Evolutionary conservation across 2,329 filamentous ascomycete species (phyloP).

Genomic region (Calonectria pauciramosa): DNA sequence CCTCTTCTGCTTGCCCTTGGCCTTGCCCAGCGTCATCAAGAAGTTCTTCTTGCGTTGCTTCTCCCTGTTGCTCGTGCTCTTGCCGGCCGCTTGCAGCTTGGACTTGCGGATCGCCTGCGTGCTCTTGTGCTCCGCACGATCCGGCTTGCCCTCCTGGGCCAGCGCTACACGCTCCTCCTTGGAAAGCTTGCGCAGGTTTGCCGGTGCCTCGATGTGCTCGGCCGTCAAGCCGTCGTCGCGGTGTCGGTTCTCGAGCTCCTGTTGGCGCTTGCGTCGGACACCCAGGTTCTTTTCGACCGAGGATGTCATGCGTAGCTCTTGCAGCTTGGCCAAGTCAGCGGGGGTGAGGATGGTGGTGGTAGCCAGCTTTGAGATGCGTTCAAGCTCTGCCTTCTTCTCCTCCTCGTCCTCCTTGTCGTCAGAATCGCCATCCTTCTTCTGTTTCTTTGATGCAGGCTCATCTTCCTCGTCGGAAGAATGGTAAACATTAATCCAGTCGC

Average conservation of each 20-base stretch:
- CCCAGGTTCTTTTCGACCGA: conserved; percentile 76
- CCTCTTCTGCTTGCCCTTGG: conserved; percentile 94
- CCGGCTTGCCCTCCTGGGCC: conserved; percentile 85
- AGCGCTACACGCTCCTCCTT: conserved; percentile 91
- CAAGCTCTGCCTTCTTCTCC: conserved; percentile 59
- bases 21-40: conserved; percentile 97
- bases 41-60: conserved; percentile 99
- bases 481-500: conserved; percentile 93
- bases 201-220: conserved; percentile 90
- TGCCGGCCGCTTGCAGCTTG: conserved; percentile 89
- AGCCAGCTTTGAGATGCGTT: conserved; percentile 80
- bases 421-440: conserved; percentile 48
- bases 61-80: conserved; percentile 97
- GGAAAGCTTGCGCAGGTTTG: conserved; percentile 84
- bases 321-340: conserved; percentile 93
- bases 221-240: conserved; percentile 91
- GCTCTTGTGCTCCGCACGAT: conserved; percentile 84
- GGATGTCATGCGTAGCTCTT: conserved; percentile 84
- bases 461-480: conserved; percentile 87
- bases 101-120: conserved; percentile 87
- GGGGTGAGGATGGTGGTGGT: conserved; percentile 95
- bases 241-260: conserved; percentile 70
- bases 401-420: conserved; percentile 57
- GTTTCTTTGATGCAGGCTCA: conserved; percentile 68
- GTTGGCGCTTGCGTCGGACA: conserved; percentile 59